Evolutionary conservation across 2,329 filamentous ascomycete genomes (phyloP), one percentile per base, ranked within the genome.

Genomic region (Ciborinia camelliae): DNA sequence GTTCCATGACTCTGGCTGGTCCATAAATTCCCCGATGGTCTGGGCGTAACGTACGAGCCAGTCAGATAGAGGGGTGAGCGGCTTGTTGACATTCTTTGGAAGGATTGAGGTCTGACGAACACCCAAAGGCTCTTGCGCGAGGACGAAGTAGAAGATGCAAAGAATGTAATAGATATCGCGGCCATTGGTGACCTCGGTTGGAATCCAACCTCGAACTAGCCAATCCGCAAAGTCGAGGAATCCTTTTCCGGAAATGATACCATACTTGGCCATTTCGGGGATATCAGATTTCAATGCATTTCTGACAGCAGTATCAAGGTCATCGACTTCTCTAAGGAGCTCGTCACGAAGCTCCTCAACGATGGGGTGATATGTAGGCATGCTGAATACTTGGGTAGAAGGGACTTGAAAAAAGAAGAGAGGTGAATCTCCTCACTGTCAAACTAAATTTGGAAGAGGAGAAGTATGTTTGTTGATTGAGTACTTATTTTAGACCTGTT

Each of bases 21-120:
- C 74, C 70, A 79, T 73, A 51, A 74, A 76, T 2, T 71, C 66
- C 1, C 78, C 78, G 23, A 79, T 72, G 18, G 70, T 67, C 51
- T 75, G 70, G 9, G 77, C 73, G 58, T 75, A 80, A n/a, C 71
- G 65, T 26, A 78, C 75, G 20, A 80, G 69, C 78, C 78, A 80
- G 5, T 72, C 67, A 0, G 76, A 77, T 4, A 80, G 68, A 67
- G 69, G 71, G 2, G 72, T 75, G 9, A 78, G 71, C 2, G 72
- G 72, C 57, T 73, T 66, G 4, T 72, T 67, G 26, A 64, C 68
- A n/a, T 71, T 69, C 20, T 69, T 62, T 10, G 77, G 77, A 0
- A 68, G 47, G 60, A 79, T 75, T 9, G 67, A 65, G 18, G 69
- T 70, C 62, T 77, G 75, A 5, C 65, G 70, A 50, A 51, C 64